Conservation (phyloP, 768 basidiomycete species). For the Ramaria sp. region DNA sequence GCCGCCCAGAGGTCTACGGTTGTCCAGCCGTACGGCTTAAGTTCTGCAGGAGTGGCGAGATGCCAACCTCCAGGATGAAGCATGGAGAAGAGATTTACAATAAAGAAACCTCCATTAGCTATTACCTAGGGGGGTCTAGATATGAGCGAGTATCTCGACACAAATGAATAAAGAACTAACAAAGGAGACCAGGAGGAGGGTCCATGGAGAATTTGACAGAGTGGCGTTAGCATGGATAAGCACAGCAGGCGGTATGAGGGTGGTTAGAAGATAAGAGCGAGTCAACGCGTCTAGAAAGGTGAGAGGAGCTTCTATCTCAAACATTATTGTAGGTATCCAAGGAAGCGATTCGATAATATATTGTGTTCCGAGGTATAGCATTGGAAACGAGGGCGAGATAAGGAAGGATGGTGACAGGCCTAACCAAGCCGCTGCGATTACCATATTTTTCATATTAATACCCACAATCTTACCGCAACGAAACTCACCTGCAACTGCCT, state of each 20-base stretch:
- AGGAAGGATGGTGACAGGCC: slow-evolving; percentile 70
- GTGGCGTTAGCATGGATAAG: slow-evolving; percentile 36
- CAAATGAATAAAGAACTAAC: slow-evolving; percentile 29
- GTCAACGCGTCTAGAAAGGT: slow-evolving; percentile 69
- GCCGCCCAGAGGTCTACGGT: slow-evolving; percentile 81
- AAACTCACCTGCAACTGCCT: slow-evolving; percentile 49
- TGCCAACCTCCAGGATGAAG: slow-evolving; percentile 59
- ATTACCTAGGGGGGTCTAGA: neutral
- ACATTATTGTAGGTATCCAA: slow-evolving; percentile 36
- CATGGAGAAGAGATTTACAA: slow-evolving; percentile 64
- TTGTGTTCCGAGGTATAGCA: slow-evolving; percentile 52
- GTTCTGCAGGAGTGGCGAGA: slow-evolving; percentile 68
- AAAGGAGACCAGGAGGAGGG: slow-evolving; percentile 62
- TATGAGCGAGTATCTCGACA: neutral
- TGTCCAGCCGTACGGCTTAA: slow-evolving; percentile 78
- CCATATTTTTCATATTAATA: neutral
- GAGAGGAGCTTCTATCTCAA: slow-evolving; percentile 58
- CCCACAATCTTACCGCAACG: neutral
- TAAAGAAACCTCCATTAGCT: slow-evolving; percentile 82
- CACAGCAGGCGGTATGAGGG: slow-evolving; percentile 63
- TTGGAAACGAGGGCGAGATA: slow-evolving; percentile 54
- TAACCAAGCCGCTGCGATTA: slow-evolving; percentile 44
- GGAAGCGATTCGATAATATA: slow-evolving; percentile 55
- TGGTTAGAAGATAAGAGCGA: slow-evolving; percentile 69
- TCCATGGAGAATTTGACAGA: slow-evolving; percentile 62